Percentiles rank a stretch among this genome's conserved stretches.
phyloP scores from a whole-genome alignment of 2,329 filamentous ascomycete genomes.

The Dryadomyces sulphureus region DNA sequence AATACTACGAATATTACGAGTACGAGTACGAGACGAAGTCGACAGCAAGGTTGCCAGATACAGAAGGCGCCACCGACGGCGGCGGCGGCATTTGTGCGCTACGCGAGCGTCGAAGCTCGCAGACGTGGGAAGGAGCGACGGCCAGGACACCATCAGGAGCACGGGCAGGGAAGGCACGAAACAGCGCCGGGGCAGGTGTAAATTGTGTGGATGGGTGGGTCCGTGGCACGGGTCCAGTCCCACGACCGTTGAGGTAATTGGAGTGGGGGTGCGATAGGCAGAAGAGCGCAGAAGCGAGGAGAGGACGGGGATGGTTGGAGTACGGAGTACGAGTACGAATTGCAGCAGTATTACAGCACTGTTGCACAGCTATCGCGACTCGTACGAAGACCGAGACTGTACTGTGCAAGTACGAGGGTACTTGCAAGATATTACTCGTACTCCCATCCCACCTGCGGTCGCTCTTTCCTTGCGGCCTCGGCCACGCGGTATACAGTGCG shows the following conservation, averaged over 20 bases:
- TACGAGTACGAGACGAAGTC: too few relatives aligned
- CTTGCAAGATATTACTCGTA: too few relatives aligned
- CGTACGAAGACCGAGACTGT: background rate
- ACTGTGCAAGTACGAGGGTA: too few relatives aligned
- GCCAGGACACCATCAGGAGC: background rate
- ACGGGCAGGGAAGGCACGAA: background rate
- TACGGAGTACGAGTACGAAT: background rate
- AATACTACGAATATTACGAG: too few relatives aligned
- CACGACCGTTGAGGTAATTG: background rate
- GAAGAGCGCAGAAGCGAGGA: background rate
- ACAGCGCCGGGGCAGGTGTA: background rate
- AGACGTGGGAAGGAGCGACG: background rate
- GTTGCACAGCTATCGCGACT: too few relatives aligned
- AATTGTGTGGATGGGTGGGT: background rate
- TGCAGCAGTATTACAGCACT: too few relatives aligned
- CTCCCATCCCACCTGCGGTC: background rate
- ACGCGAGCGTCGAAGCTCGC: too few relatives aligned
- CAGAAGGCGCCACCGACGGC: too few relatives aligned
- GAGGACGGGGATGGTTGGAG: background rate
- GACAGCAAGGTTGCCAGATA: too few relatives aligned
- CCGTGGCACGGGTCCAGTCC: conserved; percentile 1
- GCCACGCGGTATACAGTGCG: too few relatives aligned
- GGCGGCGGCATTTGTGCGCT: too few relatives aligned
- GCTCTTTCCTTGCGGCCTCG: background rate
- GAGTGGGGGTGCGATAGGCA: conserved; percentile 2